phyloP scores from a whole-genome alignment of 2,329 filamentous ascomycete genomes.

The Fusarium liriodendri region DNA sequence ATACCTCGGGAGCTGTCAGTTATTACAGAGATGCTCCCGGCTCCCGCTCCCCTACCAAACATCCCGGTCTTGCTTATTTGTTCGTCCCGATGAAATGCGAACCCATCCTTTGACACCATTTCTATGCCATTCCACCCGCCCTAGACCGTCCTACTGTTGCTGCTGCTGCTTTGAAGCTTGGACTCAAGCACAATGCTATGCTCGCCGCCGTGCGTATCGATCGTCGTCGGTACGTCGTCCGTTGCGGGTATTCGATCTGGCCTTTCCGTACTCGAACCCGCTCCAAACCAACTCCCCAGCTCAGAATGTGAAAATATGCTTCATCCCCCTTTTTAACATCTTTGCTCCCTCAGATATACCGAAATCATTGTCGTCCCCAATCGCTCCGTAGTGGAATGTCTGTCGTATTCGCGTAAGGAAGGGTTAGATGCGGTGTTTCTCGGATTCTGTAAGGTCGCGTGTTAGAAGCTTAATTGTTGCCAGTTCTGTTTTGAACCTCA shows the following conservation, averaged over 20 bases:
- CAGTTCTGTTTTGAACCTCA: conserved; percentile 59
- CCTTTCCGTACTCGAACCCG: conserved; percentile 11
- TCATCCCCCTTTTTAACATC: conserved; percentile 39
- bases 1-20: conserved; percentile 33
- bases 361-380: conserved; percentile 13
- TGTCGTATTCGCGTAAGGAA: conserved; percentile 22
- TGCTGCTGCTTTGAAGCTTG: conserved; percentile 11
- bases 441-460: conserved; percentile 52
- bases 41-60: conserved; percentile 33
- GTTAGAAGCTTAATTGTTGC: conserved; percentile 45
- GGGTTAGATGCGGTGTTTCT: conserved; percentile 57
- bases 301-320: conserved; percentile 20
- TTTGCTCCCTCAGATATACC: conserved; percentile 17
- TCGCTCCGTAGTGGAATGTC: conserved; percentile 9
- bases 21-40: conserved; percentile 29
- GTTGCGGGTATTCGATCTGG: neutral
- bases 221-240: neutral
- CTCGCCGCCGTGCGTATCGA: neutral
- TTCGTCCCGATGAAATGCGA: conserved; percentile 45
- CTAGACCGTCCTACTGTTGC: conserved; percentile 17
- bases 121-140: conserved; percentile 42
- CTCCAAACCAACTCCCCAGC: conserved; percentile 3
- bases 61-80: conserved; percentile 39
- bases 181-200: conserved; percentile 2
- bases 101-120: conserved; percentile 46